These are phyloP conservation scores for Proliferodiscus dingleyae DNA, from an alignment of 2,329 filamentous ascomycete species.

Conservation along the genomic window DNA sequence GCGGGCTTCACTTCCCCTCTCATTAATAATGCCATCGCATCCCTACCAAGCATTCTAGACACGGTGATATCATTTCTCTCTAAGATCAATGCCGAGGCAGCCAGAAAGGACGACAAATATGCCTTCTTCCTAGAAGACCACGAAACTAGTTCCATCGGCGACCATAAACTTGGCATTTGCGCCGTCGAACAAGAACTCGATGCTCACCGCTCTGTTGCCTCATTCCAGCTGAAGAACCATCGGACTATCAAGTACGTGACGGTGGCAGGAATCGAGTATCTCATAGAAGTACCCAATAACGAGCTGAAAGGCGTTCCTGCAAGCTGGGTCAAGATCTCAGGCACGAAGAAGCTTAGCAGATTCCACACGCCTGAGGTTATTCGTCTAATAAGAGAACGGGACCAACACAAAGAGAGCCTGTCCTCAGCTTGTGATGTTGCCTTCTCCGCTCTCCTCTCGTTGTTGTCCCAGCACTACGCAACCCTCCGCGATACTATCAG, in stretches of 20 bases:
- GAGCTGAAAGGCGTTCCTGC: slow-evolving; percentile 84
- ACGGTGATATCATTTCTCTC: slow-evolving; percentile 73
- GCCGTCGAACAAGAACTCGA: slow-evolving; percentile 85
- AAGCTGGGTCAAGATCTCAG: slow-evolving; percentile 90
- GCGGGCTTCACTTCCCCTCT: slow-evolving; percentile 68
- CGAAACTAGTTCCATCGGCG: slow-evolving; percentile 83
- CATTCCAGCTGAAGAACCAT: slow-evolving; percentile 66
- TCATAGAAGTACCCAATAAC: slow-evolving; percentile 83
- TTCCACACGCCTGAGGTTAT: slow-evolving; percentile 94
- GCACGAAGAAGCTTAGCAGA: slow-evolving; percentile 85
- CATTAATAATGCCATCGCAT: slow-evolving; percentile 65
- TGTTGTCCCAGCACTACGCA: slow-evolving; percentile 82
- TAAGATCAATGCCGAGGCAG: slow-evolving; percentile 78
- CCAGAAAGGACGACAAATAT: slow-evolving; percentile 86
- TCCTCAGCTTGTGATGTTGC: slow-evolving; percentile 86
- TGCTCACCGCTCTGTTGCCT: slow-evolving; percentile 67
- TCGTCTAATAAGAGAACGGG: slow-evolving; percentile 75
- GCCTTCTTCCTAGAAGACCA: slow-evolving; percentile 82
- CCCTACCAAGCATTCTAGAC: slow-evolving; percentile 70
- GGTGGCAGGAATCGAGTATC: slow-evolving; percentile 85
- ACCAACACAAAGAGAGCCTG: slow-evolving; percentile 91
- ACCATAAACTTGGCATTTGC: slow-evolving; percentile 88
- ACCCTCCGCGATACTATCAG: slow-evolving; percentile 83
- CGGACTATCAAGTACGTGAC: slow-evolving; percentile 71
- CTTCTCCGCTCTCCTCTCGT: slow-evolving; percentile 65